Evolutionary conservation across 306 rosid genomes (phyloP), one percentile per base, ranked within the genome.

Genomic region (Canavalia gladiata): DNA sequence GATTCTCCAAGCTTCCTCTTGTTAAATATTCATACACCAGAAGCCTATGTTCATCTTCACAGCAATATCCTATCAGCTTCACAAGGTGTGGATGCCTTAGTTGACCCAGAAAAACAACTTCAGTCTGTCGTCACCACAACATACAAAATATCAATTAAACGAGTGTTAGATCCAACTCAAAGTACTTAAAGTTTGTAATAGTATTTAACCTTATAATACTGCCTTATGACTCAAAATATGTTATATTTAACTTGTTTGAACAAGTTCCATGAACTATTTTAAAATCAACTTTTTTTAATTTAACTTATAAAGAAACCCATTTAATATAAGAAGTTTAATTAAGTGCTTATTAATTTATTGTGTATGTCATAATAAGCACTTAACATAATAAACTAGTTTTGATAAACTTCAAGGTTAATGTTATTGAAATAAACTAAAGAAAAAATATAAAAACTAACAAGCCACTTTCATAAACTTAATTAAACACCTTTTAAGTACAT

Each of bases 1-100:
- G 97, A 80, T 95, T 95, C 45, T 95, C 98, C 66, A 95, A 90
- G 83, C 98, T 95, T 10, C 98, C 98, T 89, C 98, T 90, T 18
- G 98, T 94, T 93, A 95, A 91, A 51, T 92, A 92, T 45, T 95
- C 97, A 74, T 95, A 95, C 0, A 74, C 98, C 55, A 95, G 75
- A 7, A 95, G 84, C 67, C 98, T 89, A 7, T 95, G 94, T 50
- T 92, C 98, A 59, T 95, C 98, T 88, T 91, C 98, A 74, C 90
- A 87, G 52, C 97, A 91, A 83, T 92, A 95, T 62, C 98, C 98
- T 18, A 92, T 89, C 34, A 95, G 86, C 87, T 92, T 95, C 89
- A 95, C 97, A 71, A 95, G 92, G 81, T 95, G 94, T 34, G 92
- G 91, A 84, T 95, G 91, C 72, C 95, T 91, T 67, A 95, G 60